These are phyloP conservation scores for Vickermania ingenoplastis DNA, from an alignment of 208 protist species.

Conservation along the genomic window DNA sequence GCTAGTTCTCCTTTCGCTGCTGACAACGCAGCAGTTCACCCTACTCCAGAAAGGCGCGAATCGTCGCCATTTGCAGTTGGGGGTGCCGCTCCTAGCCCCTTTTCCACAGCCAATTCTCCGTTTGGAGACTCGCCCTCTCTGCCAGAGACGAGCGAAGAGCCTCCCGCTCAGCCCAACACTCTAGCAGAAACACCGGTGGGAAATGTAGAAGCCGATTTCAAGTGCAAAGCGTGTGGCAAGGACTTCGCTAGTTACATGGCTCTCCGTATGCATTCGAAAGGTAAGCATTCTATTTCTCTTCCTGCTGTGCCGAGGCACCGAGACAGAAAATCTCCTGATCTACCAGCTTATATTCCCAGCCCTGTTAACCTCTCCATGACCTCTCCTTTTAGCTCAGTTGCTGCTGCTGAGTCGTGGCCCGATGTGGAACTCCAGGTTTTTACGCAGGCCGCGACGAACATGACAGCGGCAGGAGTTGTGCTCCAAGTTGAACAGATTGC, in stretches of 20 bases:
- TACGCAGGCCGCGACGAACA: slow-evolving; percentile 70
- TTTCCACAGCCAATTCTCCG: slow-evolving; percentile 1
- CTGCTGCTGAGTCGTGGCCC: slow-evolving; percentile 25
- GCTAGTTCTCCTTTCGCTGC: slow-evolving; percentile 21
- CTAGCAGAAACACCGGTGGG: no score
- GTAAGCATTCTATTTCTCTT: slow-evolving; percentile 62
- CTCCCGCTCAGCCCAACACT: no score
- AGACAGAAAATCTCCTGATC: slow-evolving; percentile 17
- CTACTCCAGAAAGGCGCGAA: no score
- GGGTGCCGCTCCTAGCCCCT: not conserved
- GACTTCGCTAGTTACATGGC: slow-evolving; percentile 51
- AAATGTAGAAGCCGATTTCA: slow-evolving; percentile 16
- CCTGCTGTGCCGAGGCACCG: slow-evolving; percentile 9
- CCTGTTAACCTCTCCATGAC: slow-evolving; percentile 81
- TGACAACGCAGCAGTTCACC: slow-evolving; percentile 3
- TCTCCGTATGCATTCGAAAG: slow-evolving; percentile 71
- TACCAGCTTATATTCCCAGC: slow-evolving; percentile 82
- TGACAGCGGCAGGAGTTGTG: slow-evolving; percentile 32
- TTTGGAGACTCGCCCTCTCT: slow-evolving; percentile 10
- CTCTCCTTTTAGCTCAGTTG: slow-evolving; percentile 48
- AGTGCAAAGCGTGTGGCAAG: slow-evolving; percentile 48
- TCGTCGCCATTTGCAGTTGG: not conserved
- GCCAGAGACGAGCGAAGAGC: no score
- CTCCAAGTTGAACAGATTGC: slow-evolving; percentile 22
- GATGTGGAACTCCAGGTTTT: slow-evolving; percentile 64